A percentile compares a stretch with the other conserved stretches of the same genome.
Evolutionary conservation across 768 basidiomycete genomes (phyloP).

Genomic region (Leccinum barrowsii): DNA sequence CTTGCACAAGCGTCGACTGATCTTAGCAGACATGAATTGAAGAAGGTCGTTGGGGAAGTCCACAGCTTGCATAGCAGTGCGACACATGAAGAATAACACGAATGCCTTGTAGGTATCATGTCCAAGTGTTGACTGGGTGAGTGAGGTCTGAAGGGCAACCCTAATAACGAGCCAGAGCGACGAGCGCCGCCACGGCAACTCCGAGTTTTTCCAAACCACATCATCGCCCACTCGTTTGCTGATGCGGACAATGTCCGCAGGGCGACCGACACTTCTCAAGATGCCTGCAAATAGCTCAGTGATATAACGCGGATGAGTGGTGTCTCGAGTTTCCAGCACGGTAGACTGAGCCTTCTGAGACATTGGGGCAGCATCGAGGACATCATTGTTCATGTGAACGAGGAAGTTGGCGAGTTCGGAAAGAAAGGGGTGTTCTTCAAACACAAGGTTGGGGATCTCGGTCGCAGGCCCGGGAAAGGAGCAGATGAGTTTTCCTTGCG

Average conservation of each 20-base stretch:
- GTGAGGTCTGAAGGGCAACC: slow-evolving; percentile 32
- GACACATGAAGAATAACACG: slow-evolving; percentile 39
- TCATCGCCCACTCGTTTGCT: slow-evolving; percentile 4
- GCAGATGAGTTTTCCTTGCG: slow-evolving; percentile 40
- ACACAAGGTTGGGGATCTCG: slow-evolving; percentile 26
- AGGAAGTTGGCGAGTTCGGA: slow-evolving; percentile 39
- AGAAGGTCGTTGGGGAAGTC: slow-evolving; percentile 28
- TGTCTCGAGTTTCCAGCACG: slow-evolving; percentile 8
- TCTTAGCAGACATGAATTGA: slow-evolving; percentile 27
- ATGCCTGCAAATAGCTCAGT: not conserved
- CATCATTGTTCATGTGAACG: slow-evolving; percentile 28
- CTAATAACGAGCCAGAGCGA: slow-evolving; percentile 35
- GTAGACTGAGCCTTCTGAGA: slow-evolving; percentile 1
- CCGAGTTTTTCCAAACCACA: not conserved
- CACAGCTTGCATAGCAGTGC: slow-evolving; percentile 16
- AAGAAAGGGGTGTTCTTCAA: slow-evolving; percentile 31
- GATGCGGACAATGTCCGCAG: not conserved
- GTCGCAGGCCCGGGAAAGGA: slow-evolving; percentile 45
- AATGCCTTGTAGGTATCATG: slow-evolving; percentile 43
- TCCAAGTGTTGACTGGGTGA: slow-evolving; percentile 12
- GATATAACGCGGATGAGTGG: not conserved
- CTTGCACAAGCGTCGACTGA: slow-evolving; percentile 24
- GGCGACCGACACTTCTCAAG: not conserved
- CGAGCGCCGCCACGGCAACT: slow-evolving; percentile 30
- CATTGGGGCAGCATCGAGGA: slow-evolving; percentile 23